These are phyloP conservation scores for Schoenoplectus tabernaemontani DNA, from an alignment of 202 grass and related monocot genomes.

Conservation along the genomic window DNA sequence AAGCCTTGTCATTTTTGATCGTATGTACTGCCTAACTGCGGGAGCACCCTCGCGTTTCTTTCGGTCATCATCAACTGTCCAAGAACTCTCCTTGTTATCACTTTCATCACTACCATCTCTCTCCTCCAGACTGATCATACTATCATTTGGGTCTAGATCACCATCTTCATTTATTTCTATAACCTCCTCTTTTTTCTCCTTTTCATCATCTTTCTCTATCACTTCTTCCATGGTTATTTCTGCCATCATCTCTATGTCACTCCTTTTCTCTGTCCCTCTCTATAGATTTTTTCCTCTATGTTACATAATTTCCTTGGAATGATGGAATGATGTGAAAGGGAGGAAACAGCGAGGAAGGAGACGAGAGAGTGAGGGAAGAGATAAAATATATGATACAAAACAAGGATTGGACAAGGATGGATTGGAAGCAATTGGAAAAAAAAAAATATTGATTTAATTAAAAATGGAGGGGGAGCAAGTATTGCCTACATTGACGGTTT, in stretches of 20 bases:
- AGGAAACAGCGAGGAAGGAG: conserved; percentile 35
- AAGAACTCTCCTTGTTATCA: conserved; percentile 24
- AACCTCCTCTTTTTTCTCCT: neutral
- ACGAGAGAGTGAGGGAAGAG: conserved; percentile 30
- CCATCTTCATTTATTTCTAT: conserved; percentile 40
- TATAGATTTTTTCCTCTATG: conserved; percentile 20
- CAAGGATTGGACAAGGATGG: conserved; percentile 21
- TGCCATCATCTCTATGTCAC: conserved; percentile 38
- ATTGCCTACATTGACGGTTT: conserved; percentile 53
- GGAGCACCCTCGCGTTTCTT: conserved; percentile 28
- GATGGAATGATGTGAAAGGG: conserved; percentile 24
- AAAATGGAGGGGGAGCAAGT: conserved; percentile 20
- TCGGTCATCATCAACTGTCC: conserved; percentile 19
- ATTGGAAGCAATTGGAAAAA: conserved; percentile 40
- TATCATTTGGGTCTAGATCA: conserved; percentile 11
- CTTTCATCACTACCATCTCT: conserved; percentile 34
- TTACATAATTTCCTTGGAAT: conserved; percentile 42
- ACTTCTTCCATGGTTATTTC: neutral
- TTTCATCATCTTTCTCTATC: conserved; percentile 15
- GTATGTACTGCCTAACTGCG: conserved; percentile 60
- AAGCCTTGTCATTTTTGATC: conserved; percentile 72
- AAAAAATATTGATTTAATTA: conserved; percentile 6
- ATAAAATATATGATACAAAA: conserved; percentile 24
- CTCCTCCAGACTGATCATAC: neutral
- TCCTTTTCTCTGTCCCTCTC: neutral